A percentile compares a stretch with the other conserved stretches of the same genome.
These are phyloP conservation scores for Tolypocladium cylindrosporum DNA, from an alignment of 2,329 filamentous ascomycete species.

Conservation along the genomic window DNA sequence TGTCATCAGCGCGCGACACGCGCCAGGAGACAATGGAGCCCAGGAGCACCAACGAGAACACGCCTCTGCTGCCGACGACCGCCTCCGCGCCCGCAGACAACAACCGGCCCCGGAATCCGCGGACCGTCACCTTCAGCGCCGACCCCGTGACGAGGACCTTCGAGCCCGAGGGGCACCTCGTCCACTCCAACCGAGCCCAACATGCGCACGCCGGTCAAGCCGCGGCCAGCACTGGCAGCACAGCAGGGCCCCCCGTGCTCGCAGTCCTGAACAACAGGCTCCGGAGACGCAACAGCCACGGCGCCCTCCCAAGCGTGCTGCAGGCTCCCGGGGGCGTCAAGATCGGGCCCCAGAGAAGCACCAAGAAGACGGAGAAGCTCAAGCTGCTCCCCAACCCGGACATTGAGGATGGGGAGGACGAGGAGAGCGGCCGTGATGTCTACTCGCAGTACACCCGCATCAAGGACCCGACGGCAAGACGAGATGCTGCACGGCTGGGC, in stretches of 20 bases:
- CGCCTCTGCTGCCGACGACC: constrained; percentile 1
- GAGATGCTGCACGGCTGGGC: constrained; percentile 84
- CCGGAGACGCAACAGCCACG: constrained; percentile 75
- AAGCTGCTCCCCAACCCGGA: constrained; percentile 93
- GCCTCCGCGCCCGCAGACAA: not conserved
- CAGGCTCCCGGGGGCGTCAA: constrained; percentile 43
- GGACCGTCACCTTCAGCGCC: constrained; percentile 70
- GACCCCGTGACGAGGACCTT: constrained; percentile 55
- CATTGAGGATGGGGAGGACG: constrained; percentile 65
- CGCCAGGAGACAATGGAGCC: not conserved
- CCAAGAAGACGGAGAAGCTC: constrained; percentile 91
- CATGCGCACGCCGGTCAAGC: constrained; percentile 22
- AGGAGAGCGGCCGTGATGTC: constrained; percentile 88
- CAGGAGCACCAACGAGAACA: constrained; percentile 1
- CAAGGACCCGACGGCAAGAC: constrained; percentile 86
- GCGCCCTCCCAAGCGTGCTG: constrained; percentile 30
- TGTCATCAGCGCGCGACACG: not conserved
- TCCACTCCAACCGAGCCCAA: constrained; percentile 11
- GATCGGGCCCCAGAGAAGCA: constrained; percentile 88
- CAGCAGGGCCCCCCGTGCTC: constrained; percentile 48
- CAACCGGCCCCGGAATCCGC: constrained; percentile 33
- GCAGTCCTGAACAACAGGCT: constrained; percentile 81
- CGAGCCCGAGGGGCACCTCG: constrained; percentile 33
- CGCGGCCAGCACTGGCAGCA: constrained; percentile 23
- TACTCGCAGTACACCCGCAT: constrained; percentile 97